Base-by-base conservation (phyloP, 2,329 filamentous ascomycete genomes). In the Penicillium rolfsii region DNA sequence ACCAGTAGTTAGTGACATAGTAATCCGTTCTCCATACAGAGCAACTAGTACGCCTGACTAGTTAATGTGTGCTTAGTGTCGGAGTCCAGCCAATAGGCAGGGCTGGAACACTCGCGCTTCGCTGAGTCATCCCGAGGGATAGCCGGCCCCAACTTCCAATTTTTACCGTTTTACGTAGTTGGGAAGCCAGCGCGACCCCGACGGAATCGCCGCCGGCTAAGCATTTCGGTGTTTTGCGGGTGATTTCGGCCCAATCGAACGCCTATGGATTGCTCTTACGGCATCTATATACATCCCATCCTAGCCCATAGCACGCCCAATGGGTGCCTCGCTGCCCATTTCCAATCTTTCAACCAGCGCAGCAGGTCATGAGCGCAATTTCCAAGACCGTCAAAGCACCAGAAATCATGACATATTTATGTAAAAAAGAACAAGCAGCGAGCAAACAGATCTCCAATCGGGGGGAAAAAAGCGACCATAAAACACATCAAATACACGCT, bases 91-190 rank as follows among this genome's bases (percentile, higher is more conserved):
- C 48, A 50, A 50, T 50, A 22, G 48, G 48, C 28, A 50, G n/a
- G 28, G 48, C 48, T 50, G 48, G 48, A 50, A 50, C 19, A 3
- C 28, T 5, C 26, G 16, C 8, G n/a, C 28, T 64, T 59, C 49
- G 67, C 66, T 69, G 63, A 69, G 61, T 69, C 67, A 69, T 52
- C 66, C 63, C 60, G 63, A 62, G 19, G 12, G 49, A 66, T 60
- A 65, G 61, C 65, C 67, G 67, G 63, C 19, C 50, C 19, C 28
- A 16, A 30, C 2, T 28, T 28, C 26, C 40, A 24, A 8, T 19
- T 4, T 28, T 26, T 9, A 41, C 49, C 57, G 52, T 50, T 50
- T 33, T 50, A 50, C 48, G 48, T 50, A 35, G 48, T 30, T 48
- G 6, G 40, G 6, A 16, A 26, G 30, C 9, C 19, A 46, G 43